phyloP scores from a whole-genome alignment of 1,284 basidiomycete genomes.

The Somion occarium region DNA sequence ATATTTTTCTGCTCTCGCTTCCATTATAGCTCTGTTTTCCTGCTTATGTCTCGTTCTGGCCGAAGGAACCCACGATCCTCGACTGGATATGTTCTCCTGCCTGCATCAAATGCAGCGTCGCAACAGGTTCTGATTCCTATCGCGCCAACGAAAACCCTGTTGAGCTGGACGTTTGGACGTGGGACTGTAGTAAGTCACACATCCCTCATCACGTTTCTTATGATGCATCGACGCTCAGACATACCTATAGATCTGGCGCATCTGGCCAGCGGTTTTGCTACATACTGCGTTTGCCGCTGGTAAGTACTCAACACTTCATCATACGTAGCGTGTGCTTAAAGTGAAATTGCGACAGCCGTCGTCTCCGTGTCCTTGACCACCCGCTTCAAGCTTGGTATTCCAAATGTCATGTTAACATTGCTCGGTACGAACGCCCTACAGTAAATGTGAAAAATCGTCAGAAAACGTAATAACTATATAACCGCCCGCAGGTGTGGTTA shows the following conservation, averaged over 20 bases:
- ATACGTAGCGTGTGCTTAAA: neutral
- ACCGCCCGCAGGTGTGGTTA: constrained; percentile 49
- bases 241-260: constrained; percentile 48
- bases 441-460: too few species aligned
- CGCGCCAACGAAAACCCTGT: constrained; percentile 25
- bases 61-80: constrained; percentile 15
- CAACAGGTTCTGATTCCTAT: constrained; percentile 17
- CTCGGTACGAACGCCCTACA: constrained; percentile 37
- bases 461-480: too few species aligned
- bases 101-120: constrained; percentile 18
- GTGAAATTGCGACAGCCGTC: constrained; percentile 29
- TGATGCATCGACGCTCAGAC: constrained; percentile 19
- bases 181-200: constrained; percentile 43
- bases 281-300: constrained; percentile 55
- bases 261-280: constrained; percentile 62
- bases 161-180: constrained; percentile 57
- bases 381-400: constrained; percentile 40
- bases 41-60: neutral
- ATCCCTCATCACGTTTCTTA: neutral
- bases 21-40: too few species aligned
- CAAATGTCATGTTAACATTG: constrained; percentile 55
- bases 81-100: constrained; percentile 24
- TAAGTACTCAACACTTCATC: constrained; percentile 19
- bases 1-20: too few species aligned
- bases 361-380: constrained; percentile 40